Evolutionary conservation across 345 rosid species (phyloP).

Genomic region (Syzygium jambos): DNA sequence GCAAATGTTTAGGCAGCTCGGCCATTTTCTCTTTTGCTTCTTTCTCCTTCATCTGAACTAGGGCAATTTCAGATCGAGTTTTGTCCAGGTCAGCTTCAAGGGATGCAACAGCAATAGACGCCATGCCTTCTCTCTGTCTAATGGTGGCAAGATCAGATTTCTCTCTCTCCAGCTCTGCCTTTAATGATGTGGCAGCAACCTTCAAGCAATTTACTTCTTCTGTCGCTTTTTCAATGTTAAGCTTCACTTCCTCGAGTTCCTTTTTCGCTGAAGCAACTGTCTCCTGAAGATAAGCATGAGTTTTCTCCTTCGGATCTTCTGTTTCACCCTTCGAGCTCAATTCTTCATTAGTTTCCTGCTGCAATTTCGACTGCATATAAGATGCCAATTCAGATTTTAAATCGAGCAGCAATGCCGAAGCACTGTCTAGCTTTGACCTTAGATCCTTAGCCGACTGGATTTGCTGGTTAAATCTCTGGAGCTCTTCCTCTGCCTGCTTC

Average conservation of each 20-base stretch:
- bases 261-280: constrained; percentile 68
- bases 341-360: constrained; percentile 26
- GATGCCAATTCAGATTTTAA: constrained; percentile 76
- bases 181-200: constrained; percentile 59
- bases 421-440: constrained; percentile 54
- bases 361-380: constrained; percentile 54
- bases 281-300: constrained; percentile 44
- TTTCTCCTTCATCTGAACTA: constrained; percentile 60
- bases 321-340: not conserved
- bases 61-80: constrained; percentile 45
- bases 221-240: constrained; percentile 66
- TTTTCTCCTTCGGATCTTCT: constrained; percentile 25
- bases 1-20: constrained; percentile 68
- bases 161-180: constrained; percentile 67
- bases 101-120: constrained; percentile 66
- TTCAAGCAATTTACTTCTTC: constrained; percentile 67
- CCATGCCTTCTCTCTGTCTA: constrained; percentile 85
- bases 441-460: constrained; percentile 64
- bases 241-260: constrained; percentile 79
- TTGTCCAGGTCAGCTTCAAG: constrained; percentile 66
- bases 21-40: constrained; percentile 53
- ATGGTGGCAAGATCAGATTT: constrained; percentile 45
- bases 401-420: constrained; percentile 62
- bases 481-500: constrained; percentile 83
- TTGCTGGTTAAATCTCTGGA: constrained; percentile 59